These are phyloP conservation scores for Rhipidocladum racemiflorum DNA, from an alignment of 176 grass and related monocot genomes.

Conservation along the genomic window DNA sequence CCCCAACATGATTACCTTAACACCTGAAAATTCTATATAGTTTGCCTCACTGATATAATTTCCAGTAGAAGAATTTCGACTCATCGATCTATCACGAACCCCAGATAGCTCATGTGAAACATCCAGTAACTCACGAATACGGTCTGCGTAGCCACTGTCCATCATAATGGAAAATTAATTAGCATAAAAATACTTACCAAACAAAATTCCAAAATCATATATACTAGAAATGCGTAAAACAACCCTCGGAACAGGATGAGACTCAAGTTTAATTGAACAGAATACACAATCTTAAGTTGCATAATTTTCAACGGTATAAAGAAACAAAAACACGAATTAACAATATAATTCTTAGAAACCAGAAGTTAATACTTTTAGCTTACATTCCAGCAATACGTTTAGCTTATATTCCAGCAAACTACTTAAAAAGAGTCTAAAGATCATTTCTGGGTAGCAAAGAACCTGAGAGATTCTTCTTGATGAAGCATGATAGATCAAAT, in stretches of 20 bases:
- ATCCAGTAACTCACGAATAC: slow-evolving; percentile 87
- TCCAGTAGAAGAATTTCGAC: slow-evolving; percentile 40
- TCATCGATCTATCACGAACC: slow-evolving; percentile 39
- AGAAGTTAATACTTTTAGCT: not conserved
- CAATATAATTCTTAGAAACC: slow-evolving; percentile 5
- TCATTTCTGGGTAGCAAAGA: not conserved
- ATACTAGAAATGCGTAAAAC: slow-evolving; percentile 14
- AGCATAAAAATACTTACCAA: not conserved
- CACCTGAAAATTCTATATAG: slow-evolving; percentile 94
- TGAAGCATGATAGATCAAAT: not conserved
- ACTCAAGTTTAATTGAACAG: not conserved
- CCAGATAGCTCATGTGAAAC: slow-evolving; percentile 74
- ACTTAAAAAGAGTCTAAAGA: not conserved
- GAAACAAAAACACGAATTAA: not conserved
- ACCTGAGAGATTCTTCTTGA: not conserved
- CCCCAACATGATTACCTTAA: slow-evolving; percentile 58
- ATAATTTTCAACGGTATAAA: not conserved
- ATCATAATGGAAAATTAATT: slow-evolving; percentile 10
- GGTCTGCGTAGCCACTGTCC: slow-evolving; percentile 89
- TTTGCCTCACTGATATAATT: slow-evolving; percentile 91
- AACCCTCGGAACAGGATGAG: not conserved
- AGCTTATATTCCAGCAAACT: not conserved
- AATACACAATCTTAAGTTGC: slow-evolving; percentile 14
- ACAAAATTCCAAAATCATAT: not conserved
- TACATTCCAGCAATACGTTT: not conserved